Base-by-base conservation (phyloP, 768 basidiomycete species). In the Pisolithus marmoratus region DNA sequence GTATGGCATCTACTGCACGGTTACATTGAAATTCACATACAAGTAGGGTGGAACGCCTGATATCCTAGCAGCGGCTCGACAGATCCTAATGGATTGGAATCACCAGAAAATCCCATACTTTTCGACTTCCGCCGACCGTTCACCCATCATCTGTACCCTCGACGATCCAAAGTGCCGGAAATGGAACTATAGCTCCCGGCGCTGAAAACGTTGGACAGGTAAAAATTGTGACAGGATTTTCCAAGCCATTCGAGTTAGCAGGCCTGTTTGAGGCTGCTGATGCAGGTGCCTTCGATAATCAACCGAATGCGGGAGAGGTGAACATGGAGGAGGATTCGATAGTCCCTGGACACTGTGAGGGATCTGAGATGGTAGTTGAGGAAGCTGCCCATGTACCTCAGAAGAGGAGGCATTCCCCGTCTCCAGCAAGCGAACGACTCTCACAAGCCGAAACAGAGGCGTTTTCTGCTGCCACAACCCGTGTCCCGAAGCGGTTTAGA, bases 41-140 rank as follows among this genome's bases (percentile, higher is more conserved):
- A 4, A 2, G 27, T 57, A 90, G 87, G 94, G 94, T 27, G 95
- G 95, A 45, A 87, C 92, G 0, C 94, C 95, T 2, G 93, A 97
- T 66, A 67, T 94, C 29, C 81, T 85, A 40, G 75, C 87, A 6
- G 80, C 92, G 0, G 92, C 94, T 0, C 84, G 90, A 29, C 82
- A 86, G 14, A 78, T 97, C 22, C 68, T 97, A 1, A 80, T 75
- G 46, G 94, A 99, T 64, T 99, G 95, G 94, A 97, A 97, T 61
- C 83, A 90, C 52, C 93, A 96, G 66, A 95, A 92, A 63, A 95
- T 97, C 11, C 87, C 90, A 0, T 98, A 90, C 70, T 90, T 78
- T 71, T 90, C 92, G 4, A 65, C n/a, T 73, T 2, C 92, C 94
- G 8, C 94, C 95, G 0, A 62, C 73, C 8, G 65, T 90, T 2